Evolutionary conservation across 2,329 filamentous ascomycete species (phyloP), one percentile per base, ranked within the genome.

Genomic region (Chaetoscypha palmicola): DNA sequence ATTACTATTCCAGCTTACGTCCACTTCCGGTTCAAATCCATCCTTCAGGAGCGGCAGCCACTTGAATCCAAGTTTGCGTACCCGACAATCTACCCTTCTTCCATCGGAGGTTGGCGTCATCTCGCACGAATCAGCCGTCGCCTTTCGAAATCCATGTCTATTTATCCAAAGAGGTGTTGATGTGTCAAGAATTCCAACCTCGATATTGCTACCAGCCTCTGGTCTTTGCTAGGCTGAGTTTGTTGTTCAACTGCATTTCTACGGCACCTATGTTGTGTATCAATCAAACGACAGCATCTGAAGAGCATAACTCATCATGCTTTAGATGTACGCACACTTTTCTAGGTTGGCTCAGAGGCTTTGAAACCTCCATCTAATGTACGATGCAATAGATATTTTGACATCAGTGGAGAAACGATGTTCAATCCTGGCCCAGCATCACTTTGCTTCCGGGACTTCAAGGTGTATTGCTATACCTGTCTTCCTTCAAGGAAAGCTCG

Each of bases 51-150:
- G n/a, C n/a, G n/a, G n/a, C n/a, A n/a, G n/a, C n/a, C n/a, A n/a
- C n/a, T n/a, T n/a, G n/a, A n/a, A 31, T 31, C 28, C 9, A 4
- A 14, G 28, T 31, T 31, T 17, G 5, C n/a, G 10, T 17, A 16
- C 32, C 4, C n/a, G 16, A 34, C 10, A 34, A 16, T n/a, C 9
- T 4, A 34, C 4, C n/a, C 32, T 16, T 10, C n/a, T 34, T 14
- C 16, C 36, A 14, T 12, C 23, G 14, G 21, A 10, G 23, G 36
- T 33, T 46, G 31, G 43, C 38, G 38, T 34, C 43, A 46, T 41
- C 43, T 19, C 41, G 24, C 41, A 32, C 32, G 37, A 41, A 46
- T 46, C 38, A 46, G 21, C 35, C 36, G 32, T 37, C 32, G 10
- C 23, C 7, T 31, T 10, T 43, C 24, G 12, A 37, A 9, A 31